Base-by-base conservation (phyloP, 1,139 yeast species). In the Hemisphaericaspora xylofermentans region DNA sequence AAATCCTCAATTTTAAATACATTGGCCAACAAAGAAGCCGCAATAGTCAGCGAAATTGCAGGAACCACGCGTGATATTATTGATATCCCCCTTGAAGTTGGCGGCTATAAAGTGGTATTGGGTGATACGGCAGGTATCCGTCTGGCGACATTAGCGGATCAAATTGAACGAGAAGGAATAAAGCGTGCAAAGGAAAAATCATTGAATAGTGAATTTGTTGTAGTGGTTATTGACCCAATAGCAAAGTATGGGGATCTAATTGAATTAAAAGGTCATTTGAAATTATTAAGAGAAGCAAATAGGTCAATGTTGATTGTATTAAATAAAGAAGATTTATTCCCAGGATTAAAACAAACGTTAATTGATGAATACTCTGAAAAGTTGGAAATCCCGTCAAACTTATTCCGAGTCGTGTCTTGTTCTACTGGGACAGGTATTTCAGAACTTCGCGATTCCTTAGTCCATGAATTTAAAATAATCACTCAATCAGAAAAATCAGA, bases 101-200 rank as follows among this genome's bases (percentile, higher is more conserved):
- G 78, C 31, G 98, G 98, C 0, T 89, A 73, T 61, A 93, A 91
- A 57, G 85, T 89, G 0, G 72, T 88, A 2, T 62, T 91, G 22
- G 88, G 95, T 2, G 98, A 93, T 58, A 91, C 98, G 0, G 99
- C 99, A 0, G 99, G 98, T 0, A 78, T 93, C 2, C 61, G 98
- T 44, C 66, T 70, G n/a, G 43, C 52, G 6, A 53, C 68, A 0
- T 50, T 64, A 7, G 71, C 73, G 0, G 89, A 82, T 45, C 54
- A 58, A 7, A 86, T 93, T 38, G 99, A 93, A 56, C 63, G 62
- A 7, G 88, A 89, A 58, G 98, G 99, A 0, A 89, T 94, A 6
- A 73, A 74, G 45, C 68, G 95, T 40, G 96, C 98, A 0, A 80
- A 78, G 45, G 58, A 61, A 21, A 76, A 80, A 48, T 73, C 88